Base-by-base conservation (phyloP, 176 grass and related monocot genomes). In the Oryza rufipogon region DNA sequence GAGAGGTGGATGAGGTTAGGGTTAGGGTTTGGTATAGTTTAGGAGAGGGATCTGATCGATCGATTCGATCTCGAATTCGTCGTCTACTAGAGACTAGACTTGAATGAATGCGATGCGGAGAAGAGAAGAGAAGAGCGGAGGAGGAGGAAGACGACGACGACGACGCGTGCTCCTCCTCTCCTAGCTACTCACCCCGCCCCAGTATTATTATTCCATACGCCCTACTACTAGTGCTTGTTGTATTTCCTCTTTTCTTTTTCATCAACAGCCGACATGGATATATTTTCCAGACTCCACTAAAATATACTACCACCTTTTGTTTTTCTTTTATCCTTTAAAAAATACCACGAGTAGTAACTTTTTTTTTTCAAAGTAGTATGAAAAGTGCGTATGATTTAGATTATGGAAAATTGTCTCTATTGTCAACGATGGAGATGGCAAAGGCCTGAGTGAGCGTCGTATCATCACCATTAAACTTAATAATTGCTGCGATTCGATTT, bases 61-160 rank as follows among this genome's bases (percentile, higher is more conserved):
- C 28, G 28, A 28, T 41, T 63, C 68, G 80, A 60, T 81, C 49
- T 71, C 66, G 45, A 56, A 20, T 56, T 56, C 52, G 52, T 56
- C 0, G 30, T 32, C 30, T 2, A 32, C 30, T 32, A 32, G 30
- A 32, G 30, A 32, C 30, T 3, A 32, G 30, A 32, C 30, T 56
- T 5, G 12, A 14, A 4, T 56, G 52, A 56, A 56, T 20, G 52
- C 52, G 52, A 58, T 0, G 17, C 42, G 42, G 41, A 1, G 13
- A 32, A 32, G 13, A 5, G 13, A 32, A 32, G 13, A 15, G 13
- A 12, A 9, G 48, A 15, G 76, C 30, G 52, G 8, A 19, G 52
- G 8, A 5, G 14, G 42, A 17, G 2, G 28, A 26, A 15, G 58
- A 39, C n/a, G 75, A 64, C 36, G 58, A 39, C n/a, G 75, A 64